A percentile compares a stretch with the other conserved stretches of the same genome.
Conservation (phyloP, 495 filamentous ascomycete genomes). For the Alectoria sarmentosa region DNA sequence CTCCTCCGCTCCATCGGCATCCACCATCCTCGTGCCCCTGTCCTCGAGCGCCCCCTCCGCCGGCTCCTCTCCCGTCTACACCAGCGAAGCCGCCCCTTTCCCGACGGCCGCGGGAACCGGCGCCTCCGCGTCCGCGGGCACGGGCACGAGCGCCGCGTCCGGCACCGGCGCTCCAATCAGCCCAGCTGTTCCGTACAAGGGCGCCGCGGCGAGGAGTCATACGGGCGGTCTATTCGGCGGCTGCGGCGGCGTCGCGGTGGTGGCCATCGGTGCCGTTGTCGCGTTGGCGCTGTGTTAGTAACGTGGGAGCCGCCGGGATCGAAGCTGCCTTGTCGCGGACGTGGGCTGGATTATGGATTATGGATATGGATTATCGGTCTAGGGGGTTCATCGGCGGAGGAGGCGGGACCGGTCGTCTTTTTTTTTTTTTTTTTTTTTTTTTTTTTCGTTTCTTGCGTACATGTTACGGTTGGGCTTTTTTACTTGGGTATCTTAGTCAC, state of each 20-base stretch:
- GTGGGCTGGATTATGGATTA: too few relatives aligned
- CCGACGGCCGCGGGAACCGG: conserved; percentile 6
- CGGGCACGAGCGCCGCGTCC: not conserved
- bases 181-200: conserved; percentile 4
- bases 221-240: not conserved
- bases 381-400: not conserved
- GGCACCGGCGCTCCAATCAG: conserved; percentile 6
- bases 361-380: too few relatives aligned
- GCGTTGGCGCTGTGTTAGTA: conserved; percentile 13
- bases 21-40: not conserved
- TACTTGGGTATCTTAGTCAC: not conserved
- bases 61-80: not conserved
- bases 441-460: conserved; percentile 1
- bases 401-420: not conserved
- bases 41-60: not conserved
- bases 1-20: not conserved
- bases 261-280: conserved; percentile 11
- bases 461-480: not conserved
- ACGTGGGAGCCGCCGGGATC: conserved; percentile 13
- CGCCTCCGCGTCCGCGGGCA: not conserved
- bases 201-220: conserved; percentile 9
- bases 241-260: not conserved
- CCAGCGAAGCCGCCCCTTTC: conserved; percentile 9
- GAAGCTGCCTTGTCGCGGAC: too few relatives aligned
- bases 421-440: not conserved